Conservation (phyloP, 495 filamentous ascomycete species). For the Talaromyces trachyspermus region DNA sequence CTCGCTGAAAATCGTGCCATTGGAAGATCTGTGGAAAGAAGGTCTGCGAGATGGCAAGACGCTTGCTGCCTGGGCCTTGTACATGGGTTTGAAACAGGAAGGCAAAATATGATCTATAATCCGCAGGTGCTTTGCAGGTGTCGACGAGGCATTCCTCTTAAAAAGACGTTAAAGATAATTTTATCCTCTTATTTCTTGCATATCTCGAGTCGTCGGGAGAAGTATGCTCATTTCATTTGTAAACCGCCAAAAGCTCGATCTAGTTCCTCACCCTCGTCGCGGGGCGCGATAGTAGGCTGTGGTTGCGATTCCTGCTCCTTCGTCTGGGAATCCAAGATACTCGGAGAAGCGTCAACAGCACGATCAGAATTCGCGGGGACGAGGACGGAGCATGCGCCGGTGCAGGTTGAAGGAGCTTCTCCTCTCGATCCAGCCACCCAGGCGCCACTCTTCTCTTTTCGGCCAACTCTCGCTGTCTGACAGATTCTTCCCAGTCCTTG, state of each 20-base stretch:
- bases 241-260: slow-evolving; percentile 83
- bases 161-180: background rate
- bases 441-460: slow-evolving; percentile 90
- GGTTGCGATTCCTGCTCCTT: slow-evolving; percentile 31
- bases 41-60: slow-evolving; percentile 73
- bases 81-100: slow-evolving; percentile 60
- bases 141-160: no score
- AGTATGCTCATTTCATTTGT: slow-evolving; percentile 33
- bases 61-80: slow-evolving; percentile 70
- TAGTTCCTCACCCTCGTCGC: slow-evolving; percentile 67
- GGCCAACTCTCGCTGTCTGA: slow-evolving; percentile 70
- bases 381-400: slow-evolving; percentile 9
- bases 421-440: slow-evolving; percentile 89
- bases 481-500: slow-evolving; percentile 59
- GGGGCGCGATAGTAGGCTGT: slow-evolving; percentile 40
- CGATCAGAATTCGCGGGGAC: background rate
- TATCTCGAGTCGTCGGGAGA: background rate
- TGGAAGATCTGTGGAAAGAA: slow-evolving; percentile 71
- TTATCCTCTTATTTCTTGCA: background rate
- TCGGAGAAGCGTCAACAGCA: slow-evolving; percentile 12
- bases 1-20: slow-evolving; percentile 60
- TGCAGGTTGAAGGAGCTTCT: slow-evolving; percentile 69
- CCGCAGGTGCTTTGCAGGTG: background rate
- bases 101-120: slow-evolving; percentile 44
- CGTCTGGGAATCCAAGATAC: slow-evolving; percentile 38